These are phyloP conservation scores for Dictyostelium brefeldianum DNA, from an alignment of 78 protist species.

Conservation along the genomic window DNA sequence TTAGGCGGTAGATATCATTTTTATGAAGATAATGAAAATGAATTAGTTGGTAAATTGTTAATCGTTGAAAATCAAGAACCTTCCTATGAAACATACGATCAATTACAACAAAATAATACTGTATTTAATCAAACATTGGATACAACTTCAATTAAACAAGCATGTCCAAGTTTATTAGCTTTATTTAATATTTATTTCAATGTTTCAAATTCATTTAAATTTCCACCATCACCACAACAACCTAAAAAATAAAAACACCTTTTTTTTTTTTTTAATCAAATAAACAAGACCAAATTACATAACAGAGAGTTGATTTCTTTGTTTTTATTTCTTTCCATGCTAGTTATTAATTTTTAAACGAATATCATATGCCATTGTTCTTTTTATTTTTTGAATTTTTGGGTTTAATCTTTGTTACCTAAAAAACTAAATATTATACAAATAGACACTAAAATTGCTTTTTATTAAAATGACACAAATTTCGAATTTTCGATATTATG, in stretches of 20 bases:
- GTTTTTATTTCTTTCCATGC: too few relatives aligned
- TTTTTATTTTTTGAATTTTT: too few relatives aligned
- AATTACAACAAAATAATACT: background rate
- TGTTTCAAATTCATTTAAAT: background rate
- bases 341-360: too few relatives aligned
- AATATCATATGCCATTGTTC: too few relatives aligned
- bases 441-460: too few relatives aligned
- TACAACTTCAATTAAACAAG: constrained; percentile 75
- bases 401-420: too few relatives aligned
- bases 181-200: constrained; percentile 44
- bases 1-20: constrained; percentile 60
- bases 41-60: background rate
- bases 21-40: constrained; percentile 15
- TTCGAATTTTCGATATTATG: too few relatives aligned
- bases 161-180: constrained; percentile 74
- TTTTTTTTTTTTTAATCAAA: too few relatives aligned
- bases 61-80: background rate
- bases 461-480: too few relatives aligned
- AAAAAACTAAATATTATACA: too few relatives aligned
- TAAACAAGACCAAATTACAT: too few relatives aligned
- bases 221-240: background rate
- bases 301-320: too few relatives aligned
- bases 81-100: constrained; percentile 13
- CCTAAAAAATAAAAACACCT: background rate
- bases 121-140: constrained; percentile 29